These are phyloP conservation scores for Vitis vinifera DNA, from an alignment of 164 flowering plant species.

Conservation along the genomic window DNA sequence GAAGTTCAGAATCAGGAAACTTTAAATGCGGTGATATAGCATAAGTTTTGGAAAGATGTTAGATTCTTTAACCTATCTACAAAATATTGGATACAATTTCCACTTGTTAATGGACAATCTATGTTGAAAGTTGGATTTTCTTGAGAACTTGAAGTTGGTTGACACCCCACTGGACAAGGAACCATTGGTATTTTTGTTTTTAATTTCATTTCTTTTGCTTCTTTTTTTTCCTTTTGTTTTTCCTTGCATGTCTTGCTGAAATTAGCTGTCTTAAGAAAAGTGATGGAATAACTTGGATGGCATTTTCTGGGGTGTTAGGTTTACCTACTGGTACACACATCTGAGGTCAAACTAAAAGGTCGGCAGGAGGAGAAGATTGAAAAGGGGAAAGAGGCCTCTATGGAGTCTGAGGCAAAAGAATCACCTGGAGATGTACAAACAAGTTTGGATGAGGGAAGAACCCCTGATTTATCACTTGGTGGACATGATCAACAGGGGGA, in stretches of 20 bases:
- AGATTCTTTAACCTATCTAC: no score
- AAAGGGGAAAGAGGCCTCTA: slow-evolving; percentile 28
- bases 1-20: no score
- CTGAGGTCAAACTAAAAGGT: slow-evolving; percentile 52
- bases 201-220: background rate
- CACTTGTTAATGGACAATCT: no score
- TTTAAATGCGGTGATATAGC: no score
- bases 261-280: background rate
- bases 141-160: no score
- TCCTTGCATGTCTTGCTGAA: background rate
- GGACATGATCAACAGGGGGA: slow-evolving; percentile 29
- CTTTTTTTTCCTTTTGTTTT: background rate
- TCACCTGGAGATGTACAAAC: slow-evolving; percentile 21
- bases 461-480: slow-evolving; percentile 33
- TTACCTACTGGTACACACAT: slow-evolving; percentile 74
- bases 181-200: background rate
- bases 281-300: slow-evolving; percentile 4
- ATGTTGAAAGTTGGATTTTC: no score
- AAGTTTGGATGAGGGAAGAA: slow-evolving; percentile 26
- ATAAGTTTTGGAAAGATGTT: no score
- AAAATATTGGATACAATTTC: no score
- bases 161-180: background rate
- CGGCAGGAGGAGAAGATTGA: slow-evolving; percentile 33
- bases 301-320: slow-evolving; percentile 44
- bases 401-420: slow-evolving; percentile 32